Percentiles rank a stretch among this genome's conserved stretches.
phyloP scores from a whole-genome alignment of 306 rosid genomes.

The Prunus davidiana region DNA sequence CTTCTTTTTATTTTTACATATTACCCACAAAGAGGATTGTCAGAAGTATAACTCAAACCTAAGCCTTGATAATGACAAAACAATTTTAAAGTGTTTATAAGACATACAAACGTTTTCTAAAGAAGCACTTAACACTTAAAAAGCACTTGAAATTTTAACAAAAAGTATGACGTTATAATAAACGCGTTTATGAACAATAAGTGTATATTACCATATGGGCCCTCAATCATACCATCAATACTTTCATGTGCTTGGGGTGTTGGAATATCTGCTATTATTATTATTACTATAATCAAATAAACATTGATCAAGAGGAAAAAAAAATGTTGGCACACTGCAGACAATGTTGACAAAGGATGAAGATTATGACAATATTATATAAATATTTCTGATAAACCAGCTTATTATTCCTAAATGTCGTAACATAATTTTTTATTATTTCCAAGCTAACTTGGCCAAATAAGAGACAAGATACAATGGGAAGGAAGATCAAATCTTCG shows the following conservation, averaged over 20 bases:
- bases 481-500: neutral
- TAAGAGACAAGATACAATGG: constrained; percentile 13
- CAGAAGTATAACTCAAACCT: no score
- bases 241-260: neutral
- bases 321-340: neutral
- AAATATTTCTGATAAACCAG: neutral
- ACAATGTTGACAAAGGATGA: neutral
- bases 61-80: no score
- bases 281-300: neutral
- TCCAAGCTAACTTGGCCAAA: constrained; percentile 2
- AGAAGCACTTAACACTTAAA: no score
- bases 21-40: no score
- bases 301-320: neutral
- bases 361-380: constrained; percentile 24
- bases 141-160: no score
- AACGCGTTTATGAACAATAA: no score
- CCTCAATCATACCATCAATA: neutral
- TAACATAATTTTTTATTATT: neutral
- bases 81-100: no score
- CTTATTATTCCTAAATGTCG: neutral
- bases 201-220: no score
- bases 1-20: fast-evolving
- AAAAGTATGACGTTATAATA: no score
- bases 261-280: neutral
- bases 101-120: no score